Evolutionary conservation across 2,329 filamentous ascomycete genomes (phyloP).

Genomic region (Tolypocladium tropicale): DNA sequence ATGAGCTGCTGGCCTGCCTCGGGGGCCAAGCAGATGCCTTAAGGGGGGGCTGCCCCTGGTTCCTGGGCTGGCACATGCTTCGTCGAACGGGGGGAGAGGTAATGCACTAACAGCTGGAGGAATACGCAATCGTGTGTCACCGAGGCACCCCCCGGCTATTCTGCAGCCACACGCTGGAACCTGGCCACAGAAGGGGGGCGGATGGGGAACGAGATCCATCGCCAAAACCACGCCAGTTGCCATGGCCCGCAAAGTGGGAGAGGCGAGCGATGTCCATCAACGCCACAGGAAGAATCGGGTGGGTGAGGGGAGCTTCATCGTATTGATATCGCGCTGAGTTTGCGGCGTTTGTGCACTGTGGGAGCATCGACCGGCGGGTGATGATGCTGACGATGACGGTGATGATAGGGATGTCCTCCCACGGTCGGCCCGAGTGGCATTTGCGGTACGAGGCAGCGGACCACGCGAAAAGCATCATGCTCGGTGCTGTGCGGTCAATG

Average conservation of each 20-base stretch:
- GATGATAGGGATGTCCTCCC: background rate
- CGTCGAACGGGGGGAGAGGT: background rate
- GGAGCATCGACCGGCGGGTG: background rate
- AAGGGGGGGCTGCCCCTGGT: background rate
- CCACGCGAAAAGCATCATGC: background rate
- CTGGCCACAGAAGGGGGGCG: background rate
- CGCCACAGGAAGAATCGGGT: background rate
- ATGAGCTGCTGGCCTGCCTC: background rate
- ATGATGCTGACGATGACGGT: no score
- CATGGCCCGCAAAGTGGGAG: background rate
- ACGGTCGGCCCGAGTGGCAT: background rate
- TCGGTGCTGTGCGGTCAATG: background rate
- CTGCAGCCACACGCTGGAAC: background rate
- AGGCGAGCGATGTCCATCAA: background rate
- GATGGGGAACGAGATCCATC: background rate
- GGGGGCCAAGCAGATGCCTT: background rate
- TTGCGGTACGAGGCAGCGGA: background rate
- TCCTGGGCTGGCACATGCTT: background rate
- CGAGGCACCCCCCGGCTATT: background rate
- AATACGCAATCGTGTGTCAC: background rate
- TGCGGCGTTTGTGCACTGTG: background rate
- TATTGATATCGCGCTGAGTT: background rate
- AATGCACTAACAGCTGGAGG: background rate
- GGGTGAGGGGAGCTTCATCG: background rate
- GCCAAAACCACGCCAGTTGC: background rate